These are phyloP conservation scores for Amniculicola lignicola DNA, from an alignment of 495 filamentous ascomycete species.

Conservation along the genomic window DNA sequence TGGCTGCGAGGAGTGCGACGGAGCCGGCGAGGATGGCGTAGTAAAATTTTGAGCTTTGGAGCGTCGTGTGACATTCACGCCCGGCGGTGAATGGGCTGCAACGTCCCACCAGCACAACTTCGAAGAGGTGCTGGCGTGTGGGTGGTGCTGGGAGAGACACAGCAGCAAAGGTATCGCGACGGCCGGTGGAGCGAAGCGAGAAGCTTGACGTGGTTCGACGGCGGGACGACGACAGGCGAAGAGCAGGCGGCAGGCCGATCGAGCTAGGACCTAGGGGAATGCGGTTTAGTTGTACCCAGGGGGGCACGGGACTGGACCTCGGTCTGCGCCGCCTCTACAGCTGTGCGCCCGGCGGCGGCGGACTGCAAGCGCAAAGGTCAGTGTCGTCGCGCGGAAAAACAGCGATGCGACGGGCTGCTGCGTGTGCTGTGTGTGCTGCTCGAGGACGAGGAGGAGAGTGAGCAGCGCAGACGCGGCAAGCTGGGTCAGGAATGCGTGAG, in stretches of 20 bases:
- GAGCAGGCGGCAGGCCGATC: constrained; percentile 19
- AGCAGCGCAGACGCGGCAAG: neutral
- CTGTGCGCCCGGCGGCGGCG: no score
- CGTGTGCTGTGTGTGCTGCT: no score
- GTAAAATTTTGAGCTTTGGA: constrained; percentile 9
- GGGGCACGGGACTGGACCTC: constrained; percentile 13
- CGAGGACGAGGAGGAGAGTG: neutral
- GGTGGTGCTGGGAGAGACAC: neutral
- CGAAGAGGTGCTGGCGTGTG: no score
- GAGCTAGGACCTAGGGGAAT: constrained; percentile 12
- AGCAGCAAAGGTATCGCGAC: constrained; percentile 5
- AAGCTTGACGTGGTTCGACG: constrained; percentile 25
- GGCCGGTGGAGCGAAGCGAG: constrained; percentile 24
- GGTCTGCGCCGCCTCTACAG: constrained; percentile 16
- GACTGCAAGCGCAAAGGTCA: no score
- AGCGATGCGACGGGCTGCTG: no score
- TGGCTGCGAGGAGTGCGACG: constrained; percentile 10
- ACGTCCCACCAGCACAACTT: constrained; percentile 18
- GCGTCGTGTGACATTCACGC: constrained; percentile 27
- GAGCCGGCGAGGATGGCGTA: constrained; percentile 14
- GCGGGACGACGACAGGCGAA: constrained; percentile 9
- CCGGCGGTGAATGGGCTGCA: constrained; percentile 20
- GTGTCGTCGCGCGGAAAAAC: constrained; percentile 2
- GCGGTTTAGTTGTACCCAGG: no score
- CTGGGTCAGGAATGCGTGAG: neutral